Conservation (phyloP, 768 basidiomycete genomes). For the Suillus luteus region DNA sequence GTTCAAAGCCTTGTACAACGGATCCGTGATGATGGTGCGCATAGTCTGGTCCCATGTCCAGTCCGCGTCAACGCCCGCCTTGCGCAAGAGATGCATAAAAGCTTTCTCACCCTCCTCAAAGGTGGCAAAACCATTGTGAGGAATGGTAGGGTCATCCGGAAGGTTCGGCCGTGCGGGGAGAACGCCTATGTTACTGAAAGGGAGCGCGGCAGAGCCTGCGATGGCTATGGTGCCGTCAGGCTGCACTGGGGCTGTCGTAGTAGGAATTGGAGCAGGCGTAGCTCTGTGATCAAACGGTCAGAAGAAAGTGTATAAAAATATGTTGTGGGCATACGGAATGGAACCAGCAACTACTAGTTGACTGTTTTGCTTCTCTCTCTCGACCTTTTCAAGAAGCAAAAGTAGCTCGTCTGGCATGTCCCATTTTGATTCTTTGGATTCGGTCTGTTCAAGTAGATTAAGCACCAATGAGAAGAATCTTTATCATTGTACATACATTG, state of each 20-base stretch:
- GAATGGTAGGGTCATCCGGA: constrained; percentile 86
- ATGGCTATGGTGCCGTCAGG: constrained; percentile 48
- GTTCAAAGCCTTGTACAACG: constrained; percentile 91
- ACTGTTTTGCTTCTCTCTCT: constrained; percentile 61
- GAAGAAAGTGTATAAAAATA: background rate
- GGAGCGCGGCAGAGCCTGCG: constrained; percentile 54
- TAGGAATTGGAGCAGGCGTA: constrained; percentile 48
- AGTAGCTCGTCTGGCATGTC: constrained; percentile 93
- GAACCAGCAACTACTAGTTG: constrained; percentile 37
- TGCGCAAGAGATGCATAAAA: constrained; percentile 86
- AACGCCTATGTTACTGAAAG: constrained; percentile 59
- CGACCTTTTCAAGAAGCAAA: constrained; percentile 81
- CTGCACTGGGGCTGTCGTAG: constrained; percentile 43
- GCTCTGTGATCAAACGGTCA: constrained; percentile 26
- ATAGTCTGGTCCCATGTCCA: constrained; percentile 99
- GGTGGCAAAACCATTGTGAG: constrained; percentile 86
- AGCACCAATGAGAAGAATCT: background rate
- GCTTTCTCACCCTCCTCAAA: constrained; percentile 92
- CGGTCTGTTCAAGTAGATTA: constrained; percentile 50
- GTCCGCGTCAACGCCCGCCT: constrained; percentile 85
- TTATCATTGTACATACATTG: constrained; percentile 52
- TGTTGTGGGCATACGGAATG: constrained; percentile 21
- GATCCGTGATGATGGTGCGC: constrained; percentile 97
- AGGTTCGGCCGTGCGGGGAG: constrained; percentile 77
- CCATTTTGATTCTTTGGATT: constrained; percentile 95